These are phyloP conservation scores for Camellia japonica DNA, from an alignment of 148 eudicot species.

Conservation along the genomic window DNA sequence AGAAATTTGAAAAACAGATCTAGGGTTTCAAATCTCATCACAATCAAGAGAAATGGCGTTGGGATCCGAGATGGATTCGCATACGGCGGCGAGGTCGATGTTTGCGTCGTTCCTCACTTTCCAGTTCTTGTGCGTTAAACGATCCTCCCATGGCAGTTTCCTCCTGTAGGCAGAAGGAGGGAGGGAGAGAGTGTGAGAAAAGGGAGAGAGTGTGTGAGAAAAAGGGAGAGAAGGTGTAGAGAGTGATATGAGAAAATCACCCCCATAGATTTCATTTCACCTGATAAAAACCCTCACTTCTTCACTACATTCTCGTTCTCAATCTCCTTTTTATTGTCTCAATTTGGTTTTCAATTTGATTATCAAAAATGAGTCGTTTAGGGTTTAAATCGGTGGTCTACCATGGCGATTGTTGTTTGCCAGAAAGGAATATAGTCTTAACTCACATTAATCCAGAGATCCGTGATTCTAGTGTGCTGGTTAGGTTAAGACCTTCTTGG, in stretches of 20 bases:
- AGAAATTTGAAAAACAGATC: no score
- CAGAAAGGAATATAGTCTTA: slow-evolving; percentile 67
- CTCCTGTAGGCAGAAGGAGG: slow-evolving; percentile 21
- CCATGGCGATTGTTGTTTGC: slow-evolving; percentile 57
- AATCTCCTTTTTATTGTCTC: background rate
- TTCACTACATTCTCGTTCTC: background rate
- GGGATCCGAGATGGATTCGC: no score
- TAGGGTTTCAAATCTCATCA: no score
- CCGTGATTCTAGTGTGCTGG: slow-evolving; percentile 98
- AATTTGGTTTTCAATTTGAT: background rate
- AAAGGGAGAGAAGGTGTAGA: slow-evolving; percentile 10
- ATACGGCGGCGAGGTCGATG: no score
- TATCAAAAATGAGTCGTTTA: slow-evolving; percentile 40
- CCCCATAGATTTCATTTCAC: background rate
- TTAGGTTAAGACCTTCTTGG: slow-evolving; percentile 95
- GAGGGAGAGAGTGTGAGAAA: slow-evolving; percentile 11
- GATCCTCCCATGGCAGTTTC: no score
- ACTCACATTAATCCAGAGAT: slow-evolving; percentile 97
- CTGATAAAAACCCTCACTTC: background rate
- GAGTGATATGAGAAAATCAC: background rate
- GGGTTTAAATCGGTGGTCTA: slow-evolving; percentile 70
- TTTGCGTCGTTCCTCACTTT: no score
- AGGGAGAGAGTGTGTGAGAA: background rate
- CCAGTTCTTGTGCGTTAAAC: no score
- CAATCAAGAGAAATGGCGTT: no score